Percentiles rank a stretch among this genome's conserved stretches.
phyloP scores from a whole-genome alignment of 2,329 filamentous ascomycete genomes.

The Microsporum ferrugineum region DNA sequence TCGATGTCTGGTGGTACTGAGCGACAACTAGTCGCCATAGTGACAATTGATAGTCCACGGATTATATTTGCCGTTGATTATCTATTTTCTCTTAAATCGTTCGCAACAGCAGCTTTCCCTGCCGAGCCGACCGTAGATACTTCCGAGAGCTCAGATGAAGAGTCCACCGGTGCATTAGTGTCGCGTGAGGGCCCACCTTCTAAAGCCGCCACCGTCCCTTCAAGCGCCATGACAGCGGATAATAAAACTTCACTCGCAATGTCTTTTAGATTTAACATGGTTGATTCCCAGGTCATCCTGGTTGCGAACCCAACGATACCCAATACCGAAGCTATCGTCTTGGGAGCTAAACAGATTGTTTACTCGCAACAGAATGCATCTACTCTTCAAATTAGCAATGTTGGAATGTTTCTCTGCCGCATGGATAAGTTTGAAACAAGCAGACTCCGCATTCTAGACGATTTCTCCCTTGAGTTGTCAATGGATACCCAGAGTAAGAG shows the following conservation, averaged over 20 bases:
- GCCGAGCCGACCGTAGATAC: constrained; percentile 38
- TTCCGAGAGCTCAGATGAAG: constrained; percentile 25
- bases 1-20: constrained; percentile 81
- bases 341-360: constrained; percentile 86
- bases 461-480: constrained; percentile 84
- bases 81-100: constrained; percentile 76
- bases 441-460: constrained; percentile 82
- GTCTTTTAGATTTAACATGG: constrained; percentile 83
- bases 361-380: constrained; percentile 88
- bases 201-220: not conserved
- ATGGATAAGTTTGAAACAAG: constrained; percentile 97
- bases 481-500: constrained; percentile 62
- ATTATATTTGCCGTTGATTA: constrained; percentile 96
- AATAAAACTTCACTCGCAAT: constrained; percentile 48
- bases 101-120: constrained; percentile 58
- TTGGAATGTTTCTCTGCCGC: constrained; percentile 96
- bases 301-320: constrained; percentile 86
- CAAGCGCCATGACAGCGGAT: not conserved
- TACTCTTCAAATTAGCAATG: constrained; percentile 82
- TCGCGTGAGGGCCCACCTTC: not conserved
- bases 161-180: constrained; percentile 22
- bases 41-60: constrained; percentile 87
- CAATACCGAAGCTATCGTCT: constrained; percentile 88
- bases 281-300: constrained; percentile 90
- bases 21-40: constrained; percentile 72